Evolutionary conservation across 257 asterid genomes (phyloP).

Genomic region (Fraxinus pennsylvanica): DNA sequence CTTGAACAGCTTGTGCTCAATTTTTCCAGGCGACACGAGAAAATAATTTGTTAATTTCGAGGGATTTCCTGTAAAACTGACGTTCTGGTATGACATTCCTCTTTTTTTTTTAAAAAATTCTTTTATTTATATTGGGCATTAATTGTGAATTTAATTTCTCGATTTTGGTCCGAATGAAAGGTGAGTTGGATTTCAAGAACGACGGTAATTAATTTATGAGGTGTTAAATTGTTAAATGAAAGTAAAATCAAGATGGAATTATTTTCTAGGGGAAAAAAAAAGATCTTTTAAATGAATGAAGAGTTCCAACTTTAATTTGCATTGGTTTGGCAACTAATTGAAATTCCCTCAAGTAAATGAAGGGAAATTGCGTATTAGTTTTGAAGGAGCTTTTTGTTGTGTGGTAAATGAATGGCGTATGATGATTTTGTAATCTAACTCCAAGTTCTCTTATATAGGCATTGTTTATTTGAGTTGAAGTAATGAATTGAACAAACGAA

Average conservation of each 20-base stretch:
- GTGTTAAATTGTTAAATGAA: background rate
- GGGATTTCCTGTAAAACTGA: background rate
- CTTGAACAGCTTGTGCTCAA: background rate
- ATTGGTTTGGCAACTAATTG: background rate
- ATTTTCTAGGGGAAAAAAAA: background rate
- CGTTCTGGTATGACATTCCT: background rate
- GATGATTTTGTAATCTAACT: background rate
- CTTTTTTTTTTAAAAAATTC: no score
- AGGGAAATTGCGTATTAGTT: no score
- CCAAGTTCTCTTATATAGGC: background rate
- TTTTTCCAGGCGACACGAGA: background rate
- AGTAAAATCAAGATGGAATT: background rate
- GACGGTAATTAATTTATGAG: background rate
- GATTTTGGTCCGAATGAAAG: background rate
- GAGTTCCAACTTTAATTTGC: background rate
- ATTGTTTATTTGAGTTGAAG: no score
- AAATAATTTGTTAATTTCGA: background rate
- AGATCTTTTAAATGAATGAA: background rate
- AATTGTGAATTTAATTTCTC: background rate
- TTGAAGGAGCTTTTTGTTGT: background rate
- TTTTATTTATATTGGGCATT: background rate
- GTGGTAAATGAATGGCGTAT: background rate
- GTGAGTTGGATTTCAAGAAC: background rate
- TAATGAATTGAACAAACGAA: background rate
- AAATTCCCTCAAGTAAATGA: background rate